Conservation (phyloP, 225 moss, liverwort and hornwort genomes). For the Climacium dendroides region DNA sequence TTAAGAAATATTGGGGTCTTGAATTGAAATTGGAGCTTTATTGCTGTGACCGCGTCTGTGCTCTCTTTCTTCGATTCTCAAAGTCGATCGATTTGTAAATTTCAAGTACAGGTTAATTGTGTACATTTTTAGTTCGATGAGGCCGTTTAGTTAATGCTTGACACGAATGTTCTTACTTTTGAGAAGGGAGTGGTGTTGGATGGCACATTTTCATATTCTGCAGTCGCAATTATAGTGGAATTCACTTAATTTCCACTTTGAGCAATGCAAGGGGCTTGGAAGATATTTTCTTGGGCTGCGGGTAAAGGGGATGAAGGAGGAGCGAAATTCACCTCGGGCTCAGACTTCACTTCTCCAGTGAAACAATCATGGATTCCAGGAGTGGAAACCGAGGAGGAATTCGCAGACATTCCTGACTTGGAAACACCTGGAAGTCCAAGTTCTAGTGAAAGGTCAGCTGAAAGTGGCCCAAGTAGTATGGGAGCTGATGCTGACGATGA, state of each 20-base stretch:
- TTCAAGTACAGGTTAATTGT: not conserved
- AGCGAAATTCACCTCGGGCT: not conserved
- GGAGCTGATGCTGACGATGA: constrained; percentile 9
- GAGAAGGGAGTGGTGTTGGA: not conserved
- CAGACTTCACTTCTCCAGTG: constrained; percentile 20
- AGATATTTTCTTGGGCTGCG: constrained; percentile 33
- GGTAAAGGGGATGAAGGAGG: constrained; percentile 25
- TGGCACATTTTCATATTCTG: not conserved
- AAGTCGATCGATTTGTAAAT: not conserved
- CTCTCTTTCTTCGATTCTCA: constrained; percentile 8
- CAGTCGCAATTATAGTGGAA: not conserved
- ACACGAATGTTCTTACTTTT: not conserved
- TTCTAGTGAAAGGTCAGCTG: not conserved
- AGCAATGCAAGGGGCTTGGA: constrained; percentile 53
- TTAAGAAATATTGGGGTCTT: not conserved
- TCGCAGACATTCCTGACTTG: constrained; percentile 3
- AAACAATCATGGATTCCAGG: constrained; percentile 25
- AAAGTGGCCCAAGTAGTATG: not conserved
- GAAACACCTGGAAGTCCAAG: not conserved
- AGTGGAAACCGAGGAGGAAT: constrained; percentile 15
- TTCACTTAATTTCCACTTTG: not conserved
- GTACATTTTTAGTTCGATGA: not conserved
- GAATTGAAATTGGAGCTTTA: not conserved
- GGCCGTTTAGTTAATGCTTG: not conserved
- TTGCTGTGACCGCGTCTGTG: not conserved